phyloP scores from a whole-genome alignment of 2,329 filamentous ascomycete genomes.

The Peltaster fructicola region DNA sequence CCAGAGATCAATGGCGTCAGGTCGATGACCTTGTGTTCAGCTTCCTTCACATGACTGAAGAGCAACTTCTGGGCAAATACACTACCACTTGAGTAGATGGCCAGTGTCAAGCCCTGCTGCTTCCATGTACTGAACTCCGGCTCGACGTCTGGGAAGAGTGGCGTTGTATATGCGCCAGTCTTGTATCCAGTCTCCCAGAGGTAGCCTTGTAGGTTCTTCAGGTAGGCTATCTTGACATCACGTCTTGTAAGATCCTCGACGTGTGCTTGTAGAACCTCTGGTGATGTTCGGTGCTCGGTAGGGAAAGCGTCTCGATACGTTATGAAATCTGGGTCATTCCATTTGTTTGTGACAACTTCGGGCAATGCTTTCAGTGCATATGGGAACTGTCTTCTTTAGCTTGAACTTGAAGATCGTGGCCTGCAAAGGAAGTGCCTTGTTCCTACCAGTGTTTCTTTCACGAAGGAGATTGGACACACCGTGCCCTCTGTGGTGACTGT shows the following conservation, averaged over 20 bases:
- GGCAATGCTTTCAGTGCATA: constrained; percentile 55
- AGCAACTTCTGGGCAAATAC: constrained; percentile 66
- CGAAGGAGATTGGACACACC: constrained; percentile 68
- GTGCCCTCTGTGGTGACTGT: constrained; percentile 46
- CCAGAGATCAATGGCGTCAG: constrained; percentile 40
- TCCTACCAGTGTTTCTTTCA: constrained; percentile 69
- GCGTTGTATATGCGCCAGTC: constrained; percentile 50
- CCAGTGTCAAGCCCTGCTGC: constrained; percentile 36
- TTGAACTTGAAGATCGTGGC: constrained; percentile 1
- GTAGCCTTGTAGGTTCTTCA: constrained; percentile 65
- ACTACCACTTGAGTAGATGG: constrained; percentile 70
- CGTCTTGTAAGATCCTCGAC: constrained; percentile 51
- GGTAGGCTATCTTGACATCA: constrained; percentile 59
- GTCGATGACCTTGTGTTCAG: constrained; percentile 33
- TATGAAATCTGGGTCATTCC: constrained; percentile 47
- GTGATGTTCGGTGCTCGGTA: constrained; percentile 39
- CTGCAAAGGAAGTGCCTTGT: constrained; percentile 7
- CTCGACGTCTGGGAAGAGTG: constrained; percentile 59
- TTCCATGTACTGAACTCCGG: constrained; percentile 35
- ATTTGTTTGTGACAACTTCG: constrained; percentile 44
- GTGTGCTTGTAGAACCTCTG: constrained; percentile 44
- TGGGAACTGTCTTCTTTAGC: constrained; percentile 46
- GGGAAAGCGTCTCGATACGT: constrained; percentile 58
- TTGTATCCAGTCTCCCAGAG: constrained; percentile 62
- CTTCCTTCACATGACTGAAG: constrained; percentile 39